A percentile compares a stretch with the other conserved stretches of the same genome.
phyloP scores from a whole-genome alignment of 495 filamentous ascomycete genomes.

The Penicillium herquei region DNA sequence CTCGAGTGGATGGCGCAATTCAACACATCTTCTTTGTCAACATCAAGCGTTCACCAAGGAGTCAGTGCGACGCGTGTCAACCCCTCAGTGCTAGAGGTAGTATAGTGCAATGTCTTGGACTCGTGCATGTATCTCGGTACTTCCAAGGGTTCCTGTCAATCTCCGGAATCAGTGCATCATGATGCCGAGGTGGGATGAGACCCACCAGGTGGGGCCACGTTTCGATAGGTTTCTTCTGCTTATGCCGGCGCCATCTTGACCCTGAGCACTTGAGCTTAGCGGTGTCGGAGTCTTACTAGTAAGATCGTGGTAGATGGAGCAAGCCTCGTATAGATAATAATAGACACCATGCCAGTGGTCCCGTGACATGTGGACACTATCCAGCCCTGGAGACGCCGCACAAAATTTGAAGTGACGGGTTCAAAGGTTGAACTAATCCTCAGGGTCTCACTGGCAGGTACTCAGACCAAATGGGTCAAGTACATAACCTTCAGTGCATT shows the following conservation, averaged over 20 bases:
- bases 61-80: not conserved
- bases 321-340: no score
- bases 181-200: not conserved
- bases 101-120: not conserved
- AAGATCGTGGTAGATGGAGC: no score
- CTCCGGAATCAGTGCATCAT: not conserved
- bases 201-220: constrained; percentile 3
- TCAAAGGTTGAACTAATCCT: no score
- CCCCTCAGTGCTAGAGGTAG: not conserved
- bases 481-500: no score
- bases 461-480: no score
- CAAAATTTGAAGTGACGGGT: no score
- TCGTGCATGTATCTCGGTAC: not conserved
- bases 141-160: not conserved
- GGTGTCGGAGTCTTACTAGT: no score
- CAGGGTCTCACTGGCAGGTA: no score
- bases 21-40: not conserved
- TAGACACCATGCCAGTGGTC: no score
- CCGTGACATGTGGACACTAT: no score
- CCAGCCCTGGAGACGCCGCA: no score
- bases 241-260: not conserved
- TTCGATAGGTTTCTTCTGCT: not conserved
- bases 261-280: not conserved
- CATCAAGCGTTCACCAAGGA: not conserved
- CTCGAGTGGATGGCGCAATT: constrained; percentile 30